A percentile compares a stretch with the other conserved stretches of the same genome.
Evolutionary conservation across 1,284 basidiomycete species (phyloP).

Genomic region (Ustilago esculenta): DNA sequence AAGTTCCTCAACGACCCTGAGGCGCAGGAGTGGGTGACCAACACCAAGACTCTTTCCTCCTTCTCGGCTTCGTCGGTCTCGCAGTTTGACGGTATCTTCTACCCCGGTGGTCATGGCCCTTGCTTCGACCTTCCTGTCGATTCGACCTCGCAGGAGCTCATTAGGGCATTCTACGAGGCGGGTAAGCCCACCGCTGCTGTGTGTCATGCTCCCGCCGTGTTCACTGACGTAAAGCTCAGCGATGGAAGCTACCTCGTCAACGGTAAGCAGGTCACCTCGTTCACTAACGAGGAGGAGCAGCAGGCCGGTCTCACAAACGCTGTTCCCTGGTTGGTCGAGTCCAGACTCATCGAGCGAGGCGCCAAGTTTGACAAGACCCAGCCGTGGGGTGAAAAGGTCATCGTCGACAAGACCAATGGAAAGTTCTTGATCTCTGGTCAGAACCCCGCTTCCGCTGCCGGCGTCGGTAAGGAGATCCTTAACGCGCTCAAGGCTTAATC

Average conservation of each 20-base stretch:
- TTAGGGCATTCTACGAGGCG: conserved; percentile 52
- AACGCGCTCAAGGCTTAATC: conserved; percentile 38
- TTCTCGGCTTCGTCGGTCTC: conserved; percentile 71
- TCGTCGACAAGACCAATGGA: conserved; percentile 62
- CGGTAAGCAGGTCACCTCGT: conserved; percentile 74
- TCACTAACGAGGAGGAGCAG: conserved; percentile 79
- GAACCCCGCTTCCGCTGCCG: conserved; percentile 51
- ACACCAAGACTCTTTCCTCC: conserved; percentile 74
- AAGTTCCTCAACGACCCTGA: conserved; percentile 75
- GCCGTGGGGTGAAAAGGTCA: conserved; percentile 72
- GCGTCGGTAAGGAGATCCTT: conserved; percentile 45
- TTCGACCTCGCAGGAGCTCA: conserved; percentile 44
- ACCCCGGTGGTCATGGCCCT: conserved; percentile 74
- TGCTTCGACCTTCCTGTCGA: conserved; percentile 58
- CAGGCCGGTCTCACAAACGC: conserved; percentile 68
- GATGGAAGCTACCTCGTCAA: conserved; percentile 68
- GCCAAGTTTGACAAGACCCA: conserved; percentile 72
- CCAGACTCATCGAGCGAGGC: conserved; percentile 74
- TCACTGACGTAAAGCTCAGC: conserved; percentile 56
- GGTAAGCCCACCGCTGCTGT: conserved; percentile 54
- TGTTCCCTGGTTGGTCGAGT: conserved; percentile 78
- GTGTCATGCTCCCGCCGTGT: conserved; percentile 58
- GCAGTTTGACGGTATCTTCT: conserved; percentile 79
- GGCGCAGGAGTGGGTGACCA: conserved; percentile 71
- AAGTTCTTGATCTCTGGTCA: conserved; percentile 69